Evolutionary conservation across 768 basidiomycete species (phyloP).

Genomic region (Cystobasidium ongulense): DNA sequence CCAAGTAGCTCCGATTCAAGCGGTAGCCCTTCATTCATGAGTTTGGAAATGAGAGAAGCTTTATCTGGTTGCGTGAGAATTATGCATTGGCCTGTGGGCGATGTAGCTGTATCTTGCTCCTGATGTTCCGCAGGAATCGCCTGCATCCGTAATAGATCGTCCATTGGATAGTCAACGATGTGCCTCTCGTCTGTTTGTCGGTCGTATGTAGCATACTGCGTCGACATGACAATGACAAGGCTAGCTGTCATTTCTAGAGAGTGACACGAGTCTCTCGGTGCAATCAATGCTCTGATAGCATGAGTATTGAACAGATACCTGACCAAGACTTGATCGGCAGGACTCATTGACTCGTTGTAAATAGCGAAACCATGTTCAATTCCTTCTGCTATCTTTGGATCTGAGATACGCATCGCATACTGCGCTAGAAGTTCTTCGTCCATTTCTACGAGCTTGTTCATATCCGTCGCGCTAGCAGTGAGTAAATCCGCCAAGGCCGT

Average conservation of each 20-base stretch:
- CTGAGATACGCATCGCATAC: conserved; percentile 56
- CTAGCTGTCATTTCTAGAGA: conserved; percentile 63
- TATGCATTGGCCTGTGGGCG: conserved; percentile 30
- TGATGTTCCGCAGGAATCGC: conserved; percentile 57
- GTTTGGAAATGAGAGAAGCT: conserved; percentile 64
- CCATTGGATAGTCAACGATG: conserved; percentile 68
- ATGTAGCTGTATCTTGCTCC: conserved; percentile 8
- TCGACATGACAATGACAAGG: conserved; percentile 80
- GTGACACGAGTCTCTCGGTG: conserved; percentile 78
- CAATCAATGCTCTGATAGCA: conserved; percentile 67
- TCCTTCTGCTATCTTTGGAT: conserved; percentile 60
- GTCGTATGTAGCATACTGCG: conserved; percentile 59
- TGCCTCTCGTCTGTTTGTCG: conserved; percentile 38
- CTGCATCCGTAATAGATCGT: conserved; percentile 86
- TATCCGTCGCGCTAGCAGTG: conserved; percentile 73
- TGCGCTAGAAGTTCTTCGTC: conserved; percentile 58
- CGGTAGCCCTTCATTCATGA: conserved; percentile 79
- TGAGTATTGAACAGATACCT: conserved; percentile 76
- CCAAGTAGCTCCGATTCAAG: conserved; percentile 70
- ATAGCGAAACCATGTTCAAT: conserved; percentile 80
- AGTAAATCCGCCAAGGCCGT: conserved; percentile 71
- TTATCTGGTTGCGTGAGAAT: conserved; percentile 24
- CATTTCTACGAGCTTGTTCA: conserved; percentile 41
- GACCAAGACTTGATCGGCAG: conserved; percentile 61
- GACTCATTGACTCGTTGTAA: conserved; percentile 64